Evolutionary conservation across 345 rosid genomes (phyloP).

Genomic region (Corchorus olitorius): DNA sequence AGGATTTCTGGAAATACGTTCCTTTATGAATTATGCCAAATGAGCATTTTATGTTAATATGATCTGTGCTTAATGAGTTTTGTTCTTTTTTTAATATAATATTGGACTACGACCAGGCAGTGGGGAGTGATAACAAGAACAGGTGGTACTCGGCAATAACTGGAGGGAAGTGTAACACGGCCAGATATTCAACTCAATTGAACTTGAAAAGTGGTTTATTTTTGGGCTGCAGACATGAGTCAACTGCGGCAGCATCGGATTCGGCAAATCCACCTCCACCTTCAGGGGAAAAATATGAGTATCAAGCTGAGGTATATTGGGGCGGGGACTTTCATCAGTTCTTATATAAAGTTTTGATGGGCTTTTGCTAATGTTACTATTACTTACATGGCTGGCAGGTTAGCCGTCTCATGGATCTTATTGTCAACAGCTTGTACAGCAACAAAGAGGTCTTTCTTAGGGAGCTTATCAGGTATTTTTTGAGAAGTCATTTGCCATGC

Average conservation of each 20-base stretch:
- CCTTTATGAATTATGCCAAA: not conserved
- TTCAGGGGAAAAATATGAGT: conserved; percentile 75
- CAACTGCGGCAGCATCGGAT: conserved; percentile 70
- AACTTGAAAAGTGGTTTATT: conserved; percentile 40
- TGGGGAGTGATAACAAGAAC: conserved; percentile 34
- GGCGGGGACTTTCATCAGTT: not conserved
- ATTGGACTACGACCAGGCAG: conserved; percentile 39
- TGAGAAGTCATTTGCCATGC: not conserved
- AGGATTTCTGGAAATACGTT: not conserved
- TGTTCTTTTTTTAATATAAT: not conserved
- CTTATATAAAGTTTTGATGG: not conserved
- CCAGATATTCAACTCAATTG: conserved; percentile 28
- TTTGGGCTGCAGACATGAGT: conserved; percentile 54
- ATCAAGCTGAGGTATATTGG: conserved; percentile 85
- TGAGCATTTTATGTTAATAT: not conserved
- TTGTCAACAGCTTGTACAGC: conserved; percentile 92
- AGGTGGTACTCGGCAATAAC: conserved; percentile 64
- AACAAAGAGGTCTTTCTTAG: conserved; percentile 98
- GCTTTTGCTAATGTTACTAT: not conserved
- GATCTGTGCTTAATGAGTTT: not conserved
- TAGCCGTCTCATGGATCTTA: conserved; percentile 98
- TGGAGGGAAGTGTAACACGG: conserved; percentile 34
- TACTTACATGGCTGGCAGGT: conserved; percentile 52
- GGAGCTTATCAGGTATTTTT: conserved; percentile 81
- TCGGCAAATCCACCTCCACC: conserved; percentile 52